A percentile compares a stretch with the other conserved stretches of the same genome.
Evolutionary conservation across 2,329 filamentous ascomycete species (phyloP).

Genomic region (Myrmaecium sp.): DNA sequence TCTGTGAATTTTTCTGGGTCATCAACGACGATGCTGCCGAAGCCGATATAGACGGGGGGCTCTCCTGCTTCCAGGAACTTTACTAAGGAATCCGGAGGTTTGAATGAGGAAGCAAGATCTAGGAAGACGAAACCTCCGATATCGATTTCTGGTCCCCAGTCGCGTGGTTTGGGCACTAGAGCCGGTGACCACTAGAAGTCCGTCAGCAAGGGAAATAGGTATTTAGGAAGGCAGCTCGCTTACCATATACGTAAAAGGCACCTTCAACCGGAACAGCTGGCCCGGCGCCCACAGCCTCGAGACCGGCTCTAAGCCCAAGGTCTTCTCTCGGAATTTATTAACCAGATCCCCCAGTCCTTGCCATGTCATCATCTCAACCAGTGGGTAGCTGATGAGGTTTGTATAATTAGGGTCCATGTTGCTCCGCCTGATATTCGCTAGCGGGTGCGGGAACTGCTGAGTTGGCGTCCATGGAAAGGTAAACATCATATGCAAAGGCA

Average conservation of each 20-base stretch:
- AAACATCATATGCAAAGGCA: slow-evolving; percentile 75
- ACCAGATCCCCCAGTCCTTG: slow-evolving; percentile 55
- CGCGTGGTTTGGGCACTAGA: slow-evolving; percentile 47
- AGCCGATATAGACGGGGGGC: slow-evolving; percentile 55
- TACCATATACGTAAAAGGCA: slow-evolving; percentile 54
- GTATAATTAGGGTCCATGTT: slow-evolving; percentile 57
- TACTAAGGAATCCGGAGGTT: slow-evolving; percentile 38
- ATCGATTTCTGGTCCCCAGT: slow-evolving; percentile 55
- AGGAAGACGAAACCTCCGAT: slow-evolving; percentile 67
- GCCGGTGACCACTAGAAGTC: slow-evolving; percentile 33
- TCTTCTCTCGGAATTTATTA: slow-evolving; percentile 55
- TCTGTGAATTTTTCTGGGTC: slow-evolving; percentile 51
- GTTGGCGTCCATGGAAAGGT: slow-evolving; percentile 72
- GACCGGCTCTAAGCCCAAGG: slow-evolving; percentile 53
- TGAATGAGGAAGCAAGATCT: slow-evolving; percentile 45
- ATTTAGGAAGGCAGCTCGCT: background rate
- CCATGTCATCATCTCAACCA: slow-evolving; percentile 62
- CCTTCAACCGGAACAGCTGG: slow-evolving; percentile 52
- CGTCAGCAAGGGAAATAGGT: slow-evolving; percentile 1
- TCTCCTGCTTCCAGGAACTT: slow-evolving; percentile 24
- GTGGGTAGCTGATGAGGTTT: slow-evolving; percentile 65
- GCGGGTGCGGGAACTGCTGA: slow-evolving; percentile 56
- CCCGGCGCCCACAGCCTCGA: slow-evolving; percentile 64
- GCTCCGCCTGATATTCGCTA: slow-evolving; percentile 56
- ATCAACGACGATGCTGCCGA: slow-evolving; percentile 61